phyloP scores from a whole-genome alignment of 2,329 filamentous ascomycete species.

The Trichophyton benhamiae region DNA sequence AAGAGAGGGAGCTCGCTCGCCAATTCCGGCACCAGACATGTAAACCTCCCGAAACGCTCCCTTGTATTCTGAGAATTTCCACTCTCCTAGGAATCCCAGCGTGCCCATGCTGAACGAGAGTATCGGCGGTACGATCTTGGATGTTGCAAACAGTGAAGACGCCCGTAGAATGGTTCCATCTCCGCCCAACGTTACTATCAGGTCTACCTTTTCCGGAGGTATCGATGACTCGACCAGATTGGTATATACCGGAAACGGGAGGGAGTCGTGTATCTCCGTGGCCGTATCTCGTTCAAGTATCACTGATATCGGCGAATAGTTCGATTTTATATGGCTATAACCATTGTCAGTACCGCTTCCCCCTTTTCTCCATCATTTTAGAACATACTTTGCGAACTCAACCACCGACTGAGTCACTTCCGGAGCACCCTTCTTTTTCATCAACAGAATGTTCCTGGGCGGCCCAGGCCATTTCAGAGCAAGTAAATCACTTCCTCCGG shows the following conservation, averaged over 20 bases:
- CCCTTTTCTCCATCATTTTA: too few species aligned
- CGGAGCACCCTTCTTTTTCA: conserved; percentile 52
- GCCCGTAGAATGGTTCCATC: conserved; percentile 85
- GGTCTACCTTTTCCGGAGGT: conserved; percentile 70
- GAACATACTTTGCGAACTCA: conserved; percentile 41
- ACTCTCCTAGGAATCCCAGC: conserved; percentile 86
- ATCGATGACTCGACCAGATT: conserved; percentile 30
- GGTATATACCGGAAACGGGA: conserved; percentile 63
- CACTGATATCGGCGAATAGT: conserved; percentile 69
- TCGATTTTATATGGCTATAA: conserved; percentile 57
- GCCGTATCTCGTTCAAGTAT: conserved; percentile 73
- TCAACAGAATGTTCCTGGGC: conserved; percentile 55
- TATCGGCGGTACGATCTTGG: conserved; percentile 72
- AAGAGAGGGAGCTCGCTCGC: conserved; percentile 31
- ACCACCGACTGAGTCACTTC: conserved; percentile 44
- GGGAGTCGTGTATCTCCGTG: conserved; percentile 52
- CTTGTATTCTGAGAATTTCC: conserved; percentile 90
- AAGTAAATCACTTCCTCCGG: conserved; percentile 47
- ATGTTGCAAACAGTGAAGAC: conserved; percentile 72
- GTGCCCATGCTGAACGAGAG: conserved; percentile 96
- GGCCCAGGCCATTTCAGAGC: conserved; percentile 56
- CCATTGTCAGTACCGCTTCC: too few species aligned
- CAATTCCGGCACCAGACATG: conserved; percentile 56
- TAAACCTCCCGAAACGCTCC: conserved; percentile 85
- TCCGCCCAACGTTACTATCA: conserved; percentile 81